Conservation (phyloP, 2,329 filamentous ascomycete genomes). For the Podosphaera xanthii region DNA sequence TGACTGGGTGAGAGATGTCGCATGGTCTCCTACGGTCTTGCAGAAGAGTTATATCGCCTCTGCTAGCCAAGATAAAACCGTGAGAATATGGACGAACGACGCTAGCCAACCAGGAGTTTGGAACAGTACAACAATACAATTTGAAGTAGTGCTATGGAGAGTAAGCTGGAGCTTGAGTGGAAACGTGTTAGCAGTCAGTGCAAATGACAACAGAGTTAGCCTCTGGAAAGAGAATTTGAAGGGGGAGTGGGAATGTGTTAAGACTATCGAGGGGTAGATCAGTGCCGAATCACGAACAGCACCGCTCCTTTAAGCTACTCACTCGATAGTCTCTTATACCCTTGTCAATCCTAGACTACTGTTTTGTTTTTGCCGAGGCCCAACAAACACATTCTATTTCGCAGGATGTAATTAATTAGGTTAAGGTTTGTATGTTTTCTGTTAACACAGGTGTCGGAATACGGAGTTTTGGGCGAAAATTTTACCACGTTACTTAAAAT, state of each 20-base stretch:
- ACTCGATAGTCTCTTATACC: no score
- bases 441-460: no score
- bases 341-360: no score
- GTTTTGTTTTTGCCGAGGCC: no score
- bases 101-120: slow-evolving; percentile 45
- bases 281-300: not conserved
- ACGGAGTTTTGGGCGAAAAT: no score
- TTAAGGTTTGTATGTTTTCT: no score
- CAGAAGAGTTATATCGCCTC: slow-evolving; percentile 94
- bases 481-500: no score
- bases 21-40: slow-evolving; percentile 86
- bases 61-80: slow-evolving; percentile 88
- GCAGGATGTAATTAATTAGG: no score
- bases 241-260: slow-evolving; percentile 92
- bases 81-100: slow-evolving; percentile 85
- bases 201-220: slow-evolving; percentile 87
- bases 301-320: no score
- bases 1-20: slow-evolving; percentile 95
- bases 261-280: slow-evolving; percentile 70
- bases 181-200: slow-evolving; percentile 83
- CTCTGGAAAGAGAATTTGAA: slow-evolving; percentile 97
- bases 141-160: slow-evolving; percentile 80
- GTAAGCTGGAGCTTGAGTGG: slow-evolving; percentile 96
- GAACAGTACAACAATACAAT: slow-evolving; percentile 65
- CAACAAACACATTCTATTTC: no score